Evolutionary conservation across 805 yeast genomes (phyloP).

Genomic region (Cyberlindnera americana): DNA sequence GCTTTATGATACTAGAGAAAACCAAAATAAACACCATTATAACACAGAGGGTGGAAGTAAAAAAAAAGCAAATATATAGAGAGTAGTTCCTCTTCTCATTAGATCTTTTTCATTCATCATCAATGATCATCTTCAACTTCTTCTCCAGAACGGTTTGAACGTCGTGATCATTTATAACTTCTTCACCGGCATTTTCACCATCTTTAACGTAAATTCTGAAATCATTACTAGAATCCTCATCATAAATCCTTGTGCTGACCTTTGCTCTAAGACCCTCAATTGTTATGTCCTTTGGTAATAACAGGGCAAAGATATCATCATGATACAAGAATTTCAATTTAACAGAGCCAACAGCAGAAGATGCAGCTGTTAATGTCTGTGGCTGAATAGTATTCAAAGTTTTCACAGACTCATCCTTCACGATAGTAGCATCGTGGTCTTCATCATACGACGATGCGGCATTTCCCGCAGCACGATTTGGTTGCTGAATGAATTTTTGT

Average conservation of each 20-base stretch:
- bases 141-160: conserved; percentile 32
- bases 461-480: conserved; percentile 5
- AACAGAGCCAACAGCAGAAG: conserved; percentile 24
- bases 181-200: conserved; percentile 31
- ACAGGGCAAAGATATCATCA: conserved; percentile 76
- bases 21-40: not conserved
- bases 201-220: conserved; percentile 35
- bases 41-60: no score
- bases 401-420: conserved; percentile 25
- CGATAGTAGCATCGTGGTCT: conserved; percentile 29
- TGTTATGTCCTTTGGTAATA: conserved; percentile 46
- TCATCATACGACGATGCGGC: conserved; percentile 6
- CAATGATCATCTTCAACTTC: conserved; percentile 36
- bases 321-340: conserved; percentile 75
- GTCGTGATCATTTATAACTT: conserved; percentile 32
- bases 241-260: conserved; percentile 48
- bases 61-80: no score
- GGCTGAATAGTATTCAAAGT: conserved; percentile 17
- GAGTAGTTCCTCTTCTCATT: no score
- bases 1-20: not conserved
- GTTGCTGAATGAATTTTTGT: conserved; percentile 9
- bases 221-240: conserved; percentile 26
- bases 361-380: conserved; percentile 6
- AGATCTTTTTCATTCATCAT: conserved; percentile 29
- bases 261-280: conserved; percentile 48